Conservation (phyloP, 2,329 filamentous ascomycete species). For the Ascosphaera apis region DNA sequence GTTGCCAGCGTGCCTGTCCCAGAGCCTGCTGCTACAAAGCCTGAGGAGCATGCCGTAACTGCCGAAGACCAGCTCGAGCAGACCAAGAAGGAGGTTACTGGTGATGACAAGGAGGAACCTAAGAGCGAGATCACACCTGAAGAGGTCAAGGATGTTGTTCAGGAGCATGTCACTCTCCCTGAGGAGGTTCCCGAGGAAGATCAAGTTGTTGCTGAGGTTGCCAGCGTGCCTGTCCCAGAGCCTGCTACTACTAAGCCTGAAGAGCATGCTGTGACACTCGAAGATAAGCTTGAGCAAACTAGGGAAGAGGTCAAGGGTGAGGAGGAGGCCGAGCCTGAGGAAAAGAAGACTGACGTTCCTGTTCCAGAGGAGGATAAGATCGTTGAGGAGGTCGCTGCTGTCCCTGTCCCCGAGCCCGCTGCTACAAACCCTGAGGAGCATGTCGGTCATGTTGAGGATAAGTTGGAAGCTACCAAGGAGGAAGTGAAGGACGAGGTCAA, state of each 20-base stretch:
- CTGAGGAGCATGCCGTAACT: constrained; percentile 1
- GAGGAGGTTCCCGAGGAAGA: constrained; percentile 1
- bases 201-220: neutral
- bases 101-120: constrained; percentile 2
- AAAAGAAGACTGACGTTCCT: neutral
- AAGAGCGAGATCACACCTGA: constrained; percentile 2
- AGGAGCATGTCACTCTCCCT: constrained; percentile 3
- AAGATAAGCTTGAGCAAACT: constrained; percentile 3
- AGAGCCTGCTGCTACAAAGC: constrained; percentile 3
- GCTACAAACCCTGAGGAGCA: neutral
- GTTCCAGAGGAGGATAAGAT: neutral
- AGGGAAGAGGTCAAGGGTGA: constrained; percentile 1
- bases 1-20: constrained; percentile 1
- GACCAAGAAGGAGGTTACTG: neutral
- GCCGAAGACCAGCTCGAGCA: neutral
- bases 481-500: constrained; percentile 2
- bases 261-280: neutral
- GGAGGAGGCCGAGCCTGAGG: constrained; percentile 1
- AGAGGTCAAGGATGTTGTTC: constrained; percentile 1
- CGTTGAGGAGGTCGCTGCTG: neutral
- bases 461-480: constrained; percentile 1
- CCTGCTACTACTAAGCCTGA: neutral
- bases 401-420: neutral
- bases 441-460: neutral
- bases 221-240: neutral